phyloP scores from a whole-genome alignment of 139 green algal species.

The Medakamo hakoo region DNA sequence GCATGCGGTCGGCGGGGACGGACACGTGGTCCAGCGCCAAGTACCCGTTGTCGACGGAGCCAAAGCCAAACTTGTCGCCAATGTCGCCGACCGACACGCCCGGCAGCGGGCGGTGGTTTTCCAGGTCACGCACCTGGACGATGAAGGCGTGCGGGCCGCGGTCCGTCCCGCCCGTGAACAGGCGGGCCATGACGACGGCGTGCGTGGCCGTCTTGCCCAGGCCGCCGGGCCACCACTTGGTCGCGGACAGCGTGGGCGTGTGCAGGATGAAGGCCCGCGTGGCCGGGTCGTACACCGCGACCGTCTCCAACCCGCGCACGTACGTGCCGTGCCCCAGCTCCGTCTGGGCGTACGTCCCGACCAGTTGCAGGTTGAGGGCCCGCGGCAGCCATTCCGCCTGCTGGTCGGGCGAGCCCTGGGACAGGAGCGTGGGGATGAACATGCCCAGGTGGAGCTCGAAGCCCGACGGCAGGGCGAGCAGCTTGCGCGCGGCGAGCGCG shows the following conservation, averaged over 20 bases:
- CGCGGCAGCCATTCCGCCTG: conserved; percentile 74
- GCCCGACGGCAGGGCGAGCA: conserved; percentile 64
- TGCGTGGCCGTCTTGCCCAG: conserved; percentile 86
- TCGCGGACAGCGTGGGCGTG: conserved; percentile 68
- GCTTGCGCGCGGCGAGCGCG: conserved; percentile 42
- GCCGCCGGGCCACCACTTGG: conserved; percentile 79
- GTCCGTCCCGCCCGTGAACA: conserved; percentile 54
- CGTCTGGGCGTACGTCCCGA: conserved; percentile 90
- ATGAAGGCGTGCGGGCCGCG: conserved; percentile 77
- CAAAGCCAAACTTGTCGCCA: conserved; percentile 77
- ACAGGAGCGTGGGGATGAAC: conserved; percentile 87
- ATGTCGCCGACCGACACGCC: conserved; percentile 88
- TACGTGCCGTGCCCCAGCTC: conserved; percentile 93
- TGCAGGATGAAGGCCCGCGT: conserved; percentile 79
- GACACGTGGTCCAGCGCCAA: conserved; percentile 55
- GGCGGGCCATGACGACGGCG: conserved; percentile 76
- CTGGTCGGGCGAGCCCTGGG: conserved; percentile 76
- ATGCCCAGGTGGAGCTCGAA: conserved; percentile 91
- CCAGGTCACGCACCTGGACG: conserved; percentile 60
- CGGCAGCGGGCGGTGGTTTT: conserved; percentile 62
- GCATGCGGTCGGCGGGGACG: conserved; percentile 64
- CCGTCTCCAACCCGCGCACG: conserved; percentile 89
- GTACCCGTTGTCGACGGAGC: conserved; percentile 79
- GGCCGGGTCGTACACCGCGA: conserved; percentile 66
- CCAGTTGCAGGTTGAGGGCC: conserved; percentile 29